Evolutionary conservation across 2,329 filamentous ascomycete genomes (phyloP).

Genomic region (Ascochyta pisi): DNA sequence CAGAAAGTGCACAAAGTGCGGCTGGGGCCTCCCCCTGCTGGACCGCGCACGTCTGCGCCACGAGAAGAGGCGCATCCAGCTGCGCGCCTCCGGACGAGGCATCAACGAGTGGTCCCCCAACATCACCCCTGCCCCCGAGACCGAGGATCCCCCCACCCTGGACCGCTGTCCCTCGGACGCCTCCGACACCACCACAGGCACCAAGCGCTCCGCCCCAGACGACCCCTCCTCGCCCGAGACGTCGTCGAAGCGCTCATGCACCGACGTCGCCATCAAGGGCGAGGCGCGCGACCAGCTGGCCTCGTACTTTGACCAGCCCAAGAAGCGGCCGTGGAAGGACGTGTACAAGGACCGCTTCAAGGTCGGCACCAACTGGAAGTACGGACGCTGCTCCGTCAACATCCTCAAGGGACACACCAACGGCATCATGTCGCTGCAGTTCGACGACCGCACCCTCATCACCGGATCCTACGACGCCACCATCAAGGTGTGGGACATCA

Average conservation of each 20-base stretch:
- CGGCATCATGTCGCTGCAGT: conserved; percentile 79
- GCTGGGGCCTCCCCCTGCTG: conserved; percentile 89
- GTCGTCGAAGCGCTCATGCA: conserved; percentile 46
- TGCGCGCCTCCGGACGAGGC: conserved; percentile 67
- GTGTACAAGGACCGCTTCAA: conserved; percentile 96
- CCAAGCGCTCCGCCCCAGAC: conserved; percentile 42
- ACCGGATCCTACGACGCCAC: conserved; percentile 95
- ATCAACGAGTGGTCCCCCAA: conserved; percentile 61
- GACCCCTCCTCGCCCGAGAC: conserved; percentile 31
- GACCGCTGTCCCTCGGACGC: conserved; percentile 18
- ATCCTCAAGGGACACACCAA: conserved; percentile 88
- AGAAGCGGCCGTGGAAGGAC: conserved; percentile 84
- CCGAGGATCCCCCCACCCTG: conserved; percentile 17
- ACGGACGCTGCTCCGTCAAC: conserved; percentile 84
- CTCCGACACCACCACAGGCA: conserved; percentile 24
- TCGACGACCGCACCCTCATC: conserved; percentile 89
- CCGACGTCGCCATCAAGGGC: conserved; percentile 14
- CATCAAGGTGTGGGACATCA: conserved; percentile 95
- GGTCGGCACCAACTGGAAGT: conserved; percentile 97
- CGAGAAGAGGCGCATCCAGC: conserved; percentile 83
- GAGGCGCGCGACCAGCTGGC: conserved; percentile 45
- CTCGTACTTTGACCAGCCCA: conserved; percentile 58
- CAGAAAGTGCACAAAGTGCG: conserved; percentile 91
- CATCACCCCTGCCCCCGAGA: conserved; percentile 57
- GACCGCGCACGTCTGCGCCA: conserved; percentile 87